Base-by-base conservation (phyloP, 306 rosid species). In the Vigna trinervia region DNA sequence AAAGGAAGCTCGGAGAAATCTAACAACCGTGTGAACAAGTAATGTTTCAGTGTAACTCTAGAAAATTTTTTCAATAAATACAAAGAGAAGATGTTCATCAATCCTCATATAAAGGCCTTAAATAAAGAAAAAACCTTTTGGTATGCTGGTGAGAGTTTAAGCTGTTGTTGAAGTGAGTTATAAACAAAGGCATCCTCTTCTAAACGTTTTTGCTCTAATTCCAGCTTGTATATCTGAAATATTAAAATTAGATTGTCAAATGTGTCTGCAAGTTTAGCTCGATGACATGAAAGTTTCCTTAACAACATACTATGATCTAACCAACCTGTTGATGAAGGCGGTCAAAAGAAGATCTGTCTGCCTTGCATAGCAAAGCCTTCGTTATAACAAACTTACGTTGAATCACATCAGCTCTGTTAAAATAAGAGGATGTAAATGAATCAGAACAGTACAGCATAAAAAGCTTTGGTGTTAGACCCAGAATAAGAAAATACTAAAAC, bases 141-240 rank as follows among this genome's bases (percentile, higher is more conserved):
- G 88, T 92, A 94, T 38, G 97, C 98, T 5, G 97, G 97, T 36
- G 95, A 95, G 75, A 92, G 93, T 84, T 90, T 90, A 72, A 92
- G 93, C 86, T 95, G 97, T 83, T 90, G 91, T 89, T 92, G 96
- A 71, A 95, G 95, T 83, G 90, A 92, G 56, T 90, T 95, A 82
- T 90, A 92, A 43, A 92, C 98, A 82, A 82, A 85, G 69, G 96
- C 93, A 87, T 95, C 98, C 81, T 92, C 97, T 75, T 92, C 96
- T 66, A 95, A 84, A 80, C 93, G 86, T 80, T 89, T 90, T 82
- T 89, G 95, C 80, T 95, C 96, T 73, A 86, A 68, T 76, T 92
- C 96, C 46, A 95, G 85, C 90, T 92, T 92, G 87, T 79, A 84
- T 83, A 90, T 85, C 98, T 94, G 89, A 85, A 80, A 89, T 56